Base-by-base conservation (phyloP, 2,329 filamentous ascomycete species). In the Tetracladium maxilliforme region DNA sequence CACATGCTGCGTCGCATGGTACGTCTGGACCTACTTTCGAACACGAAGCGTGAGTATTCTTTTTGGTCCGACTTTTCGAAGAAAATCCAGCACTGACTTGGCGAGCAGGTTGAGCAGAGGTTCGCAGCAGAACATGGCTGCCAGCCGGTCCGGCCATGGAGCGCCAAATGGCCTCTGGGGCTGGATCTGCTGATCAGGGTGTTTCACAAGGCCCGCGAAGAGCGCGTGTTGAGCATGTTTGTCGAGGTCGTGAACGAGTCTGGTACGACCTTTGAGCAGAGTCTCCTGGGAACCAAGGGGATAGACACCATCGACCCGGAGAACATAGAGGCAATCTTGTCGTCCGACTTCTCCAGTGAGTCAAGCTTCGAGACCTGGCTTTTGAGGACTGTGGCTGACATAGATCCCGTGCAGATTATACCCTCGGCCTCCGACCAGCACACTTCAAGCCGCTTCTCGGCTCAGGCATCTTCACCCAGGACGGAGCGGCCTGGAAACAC, bases 401-500 rank as follows among this genome's bases (percentile, higher is more conserved):
- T 17, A 14, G 14, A 9, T 24, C 11, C 9, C 6, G 11, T 10
- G 16, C 13, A 38, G 48, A 53, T 23, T 54, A 42, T 24, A 37
- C 40, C 7, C 36, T 52, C 4, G 50, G 49, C 2, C 31, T 39
- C 2, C 39, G 51, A 10, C 37, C 34, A 6, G 27, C 41, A 7
- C 43, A 43, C 14, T 46, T 51, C 10, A 31, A 31, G 12, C 42
- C 43, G 7, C 29, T 49, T 6, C 34, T 54, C 6, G 50, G 51
- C 5, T 39, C 47, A 12, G 50, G 50, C 10, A 52, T 54, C 21
- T 56, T 54, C 34, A 52, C 48, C 3, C 43, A 50, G 22, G 50
- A 54, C 16, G 49, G 48, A 2, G 31, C 39, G 18, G 33, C 36
- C 6, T 56, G 50, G 51, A 39, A 42, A 19, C 48, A 47, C 24